These are phyloP conservation scores for Plasmodium blacklocki DNA, from an alignment of 169 alveolate species.

Conservation along the genomic window DNA sequence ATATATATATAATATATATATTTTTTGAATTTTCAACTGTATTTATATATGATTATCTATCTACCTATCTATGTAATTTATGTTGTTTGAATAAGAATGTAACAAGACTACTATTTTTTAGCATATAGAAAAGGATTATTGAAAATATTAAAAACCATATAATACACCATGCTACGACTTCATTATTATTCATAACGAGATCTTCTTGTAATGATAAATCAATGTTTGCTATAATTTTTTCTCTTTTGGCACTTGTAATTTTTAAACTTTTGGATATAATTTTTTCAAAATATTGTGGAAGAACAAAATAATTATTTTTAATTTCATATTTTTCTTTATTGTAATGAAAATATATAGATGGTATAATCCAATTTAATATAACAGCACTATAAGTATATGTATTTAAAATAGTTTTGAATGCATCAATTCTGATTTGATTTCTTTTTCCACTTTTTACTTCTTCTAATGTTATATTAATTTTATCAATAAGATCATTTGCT, in stretches of 20 bases:
- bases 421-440: conserved; percentile 25
- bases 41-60: background rate
- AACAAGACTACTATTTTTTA: conserved; percentile 34
- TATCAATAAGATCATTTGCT: conserved; percentile 16
- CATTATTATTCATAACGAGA: conserved; percentile 70
- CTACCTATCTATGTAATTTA: conserved; percentile 15
- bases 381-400: conserved; percentile 57
- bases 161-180: conserved; percentile 47
- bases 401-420: conserved; percentile 48
- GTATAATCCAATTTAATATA: conserved; percentile 62
- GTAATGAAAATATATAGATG: conserved; percentile 56
- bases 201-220: conserved; percentile 73
- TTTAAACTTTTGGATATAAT: conserved; percentile 62
- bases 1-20: background rate
- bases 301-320: conserved; percentile 40
- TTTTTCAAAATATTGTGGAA: conserved; percentile 68
- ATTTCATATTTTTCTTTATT: conserved; percentile 63
- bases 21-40: background rate
- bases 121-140: conserved; percentile 26
- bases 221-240: conserved; percentile 70
- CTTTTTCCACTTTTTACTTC: conserved; percentile 49
- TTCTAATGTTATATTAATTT: conserved; percentile 22
- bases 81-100: conserved; percentile 20
- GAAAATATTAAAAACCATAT: conserved; percentile 59
- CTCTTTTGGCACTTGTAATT: conserved; percentile 69